phyloP scores from a whole-genome alignment of 495 filamentous ascomycete genomes.

The Usnea hakonensis region DNA sequence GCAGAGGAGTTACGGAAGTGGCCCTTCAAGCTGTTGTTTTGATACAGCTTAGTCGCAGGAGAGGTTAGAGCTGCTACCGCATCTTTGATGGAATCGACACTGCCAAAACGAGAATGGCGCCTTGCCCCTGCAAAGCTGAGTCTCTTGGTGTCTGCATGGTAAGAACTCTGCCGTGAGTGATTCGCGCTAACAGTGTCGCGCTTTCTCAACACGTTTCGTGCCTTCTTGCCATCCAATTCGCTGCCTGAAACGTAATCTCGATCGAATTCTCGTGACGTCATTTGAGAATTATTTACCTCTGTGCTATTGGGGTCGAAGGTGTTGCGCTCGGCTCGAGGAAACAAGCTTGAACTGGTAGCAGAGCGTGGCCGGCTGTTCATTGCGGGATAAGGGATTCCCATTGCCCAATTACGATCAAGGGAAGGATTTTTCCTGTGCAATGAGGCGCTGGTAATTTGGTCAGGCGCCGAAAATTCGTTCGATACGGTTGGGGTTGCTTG shows the following conservation, averaged over 20 bases:
- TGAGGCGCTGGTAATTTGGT: slow-evolving; percentile 25
- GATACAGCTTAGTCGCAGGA: slow-evolving; percentile 51
- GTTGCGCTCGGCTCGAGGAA: slow-evolving; percentile 31
- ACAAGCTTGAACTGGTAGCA: slow-evolving; percentile 26
- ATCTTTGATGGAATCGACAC: slow-evolving; percentile 53
- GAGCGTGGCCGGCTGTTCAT: slow-evolving; percentile 18
- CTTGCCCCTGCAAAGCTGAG: slow-evolving; percentile 46
- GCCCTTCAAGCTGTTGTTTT: slow-evolving; percentile 38
- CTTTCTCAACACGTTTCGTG: slow-evolving; percentile 74
- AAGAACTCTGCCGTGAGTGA: slow-evolving; percentile 60
- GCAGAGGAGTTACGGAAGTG: slow-evolving; percentile 41
- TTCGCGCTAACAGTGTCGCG: slow-evolving; percentile 49
- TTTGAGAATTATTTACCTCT: slow-evolving; percentile 23
- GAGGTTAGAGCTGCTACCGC: slow-evolving; percentile 32
- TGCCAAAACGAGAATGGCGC: slow-evolving; percentile 71
- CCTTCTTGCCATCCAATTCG: slow-evolving; percentile 64
- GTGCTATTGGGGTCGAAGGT: slow-evolving; percentile 17
- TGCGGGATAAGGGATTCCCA: slow-evolving; percentile 44
- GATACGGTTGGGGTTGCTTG: slow-evolving; percentile 18
- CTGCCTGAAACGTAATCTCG: slow-evolving; percentile 91
- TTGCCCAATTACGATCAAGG: slow-evolving; percentile 85
- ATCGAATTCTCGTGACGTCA: slow-evolving; percentile 54
- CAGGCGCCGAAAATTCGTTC: slow-evolving; percentile 11
- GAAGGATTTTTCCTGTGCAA: slow-evolving; percentile 75
- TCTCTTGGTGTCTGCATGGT: slow-evolving; percentile 60